Conservation (phyloP, 768 basidiomycete genomes). For the Mycena vulgaris region DNA sequence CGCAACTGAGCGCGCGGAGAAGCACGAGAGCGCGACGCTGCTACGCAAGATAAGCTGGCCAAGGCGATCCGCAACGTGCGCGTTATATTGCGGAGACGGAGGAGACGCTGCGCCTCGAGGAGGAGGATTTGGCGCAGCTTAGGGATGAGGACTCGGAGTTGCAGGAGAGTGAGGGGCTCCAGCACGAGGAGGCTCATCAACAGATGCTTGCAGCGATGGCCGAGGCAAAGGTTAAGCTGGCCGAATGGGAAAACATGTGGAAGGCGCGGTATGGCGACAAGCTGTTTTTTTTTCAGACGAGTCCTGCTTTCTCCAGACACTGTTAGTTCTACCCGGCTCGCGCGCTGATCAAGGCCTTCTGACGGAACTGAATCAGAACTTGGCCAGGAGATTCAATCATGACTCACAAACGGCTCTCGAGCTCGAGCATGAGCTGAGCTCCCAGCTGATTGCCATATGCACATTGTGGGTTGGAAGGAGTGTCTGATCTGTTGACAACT, state of each 20-base stretch:
- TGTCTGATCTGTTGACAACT: too few species aligned
- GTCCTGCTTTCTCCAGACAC: too few species aligned
- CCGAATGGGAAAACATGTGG: neutral
- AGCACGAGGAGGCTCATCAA: constrained; percentile 3
- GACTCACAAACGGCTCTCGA: too few species aligned
- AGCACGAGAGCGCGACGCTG: constrained; percentile 3
- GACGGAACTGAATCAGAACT: too few species aligned
- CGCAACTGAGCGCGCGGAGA: constrained; percentile 19
- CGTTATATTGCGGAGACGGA: constrained; percentile 18
- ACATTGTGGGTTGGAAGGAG: too few species aligned
- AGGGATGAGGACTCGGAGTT: neutral
- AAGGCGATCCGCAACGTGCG: constrained; percentile 16
- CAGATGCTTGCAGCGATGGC: constrained; percentile 20
- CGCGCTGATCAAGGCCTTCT: too few species aligned
- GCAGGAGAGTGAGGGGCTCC: neutral
- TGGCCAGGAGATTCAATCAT: too few species aligned
- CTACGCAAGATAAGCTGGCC: neutral
- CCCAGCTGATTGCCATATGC: too few species aligned
- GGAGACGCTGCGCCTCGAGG: constrained; percentile 13
- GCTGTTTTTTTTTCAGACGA: too few species aligned
- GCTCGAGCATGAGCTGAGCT: too few species aligned
- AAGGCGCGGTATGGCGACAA: neutral
- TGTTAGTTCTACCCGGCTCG: too few species aligned
- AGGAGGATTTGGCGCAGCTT: constrained; percentile 4
- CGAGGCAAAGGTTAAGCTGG: constrained; percentile 22